Evolutionary conservation across 2,329 filamentous ascomycete genomes (phyloP), one percentile per base, ranked within the genome.

Genomic region (Claviceps sp.): DNA sequence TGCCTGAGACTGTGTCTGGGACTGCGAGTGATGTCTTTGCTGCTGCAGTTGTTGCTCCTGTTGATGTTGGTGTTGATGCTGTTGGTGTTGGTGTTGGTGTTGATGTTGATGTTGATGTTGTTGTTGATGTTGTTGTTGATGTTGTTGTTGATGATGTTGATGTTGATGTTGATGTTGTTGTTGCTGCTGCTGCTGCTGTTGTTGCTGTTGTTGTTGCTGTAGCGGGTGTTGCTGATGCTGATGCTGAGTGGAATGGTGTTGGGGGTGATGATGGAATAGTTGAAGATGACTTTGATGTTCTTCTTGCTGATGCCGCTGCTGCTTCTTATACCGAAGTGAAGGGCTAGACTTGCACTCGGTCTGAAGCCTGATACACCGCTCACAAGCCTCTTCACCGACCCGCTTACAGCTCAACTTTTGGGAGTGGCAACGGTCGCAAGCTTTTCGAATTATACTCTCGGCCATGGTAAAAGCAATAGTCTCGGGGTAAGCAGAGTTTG

Each of bases 341-440:
- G 69, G 70, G 54, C 70, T 74, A 30, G 66, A 72, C 54, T 65
- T 72, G 64, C 71, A 74, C 55, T 68, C 63, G 4, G 66, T 63
- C 48, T 67, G 67, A 52, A 72, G 46, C 52, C 68, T 64, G 24
- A 67, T 56, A 55, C 71, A 74, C 11, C 71, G 63, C 58, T 72
- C 69, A 57, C 72, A 73, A 20, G 66, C 57, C 47, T 68, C 67
- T 50, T 67, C 65, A 53, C 63, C 64, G 52, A 62, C 59, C 48
- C 71, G 66, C 58, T 70, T 73, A 62, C 71, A 74, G 56, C 67
- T 70, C 53, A 74, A 63, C 59, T 74, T 74, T 58, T 73, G 70
- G 18, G 60, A 60, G 57, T 74, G 72, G 57, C 71, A 74, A 55
- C 70, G 67, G 59, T 74, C 71, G 60, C 71, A 74, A 52, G 71